Evolutionary conservation across 495 filamentous ascomycete genomes (phyloP).

Genomic region (Penicillium cinerascens): DNA sequence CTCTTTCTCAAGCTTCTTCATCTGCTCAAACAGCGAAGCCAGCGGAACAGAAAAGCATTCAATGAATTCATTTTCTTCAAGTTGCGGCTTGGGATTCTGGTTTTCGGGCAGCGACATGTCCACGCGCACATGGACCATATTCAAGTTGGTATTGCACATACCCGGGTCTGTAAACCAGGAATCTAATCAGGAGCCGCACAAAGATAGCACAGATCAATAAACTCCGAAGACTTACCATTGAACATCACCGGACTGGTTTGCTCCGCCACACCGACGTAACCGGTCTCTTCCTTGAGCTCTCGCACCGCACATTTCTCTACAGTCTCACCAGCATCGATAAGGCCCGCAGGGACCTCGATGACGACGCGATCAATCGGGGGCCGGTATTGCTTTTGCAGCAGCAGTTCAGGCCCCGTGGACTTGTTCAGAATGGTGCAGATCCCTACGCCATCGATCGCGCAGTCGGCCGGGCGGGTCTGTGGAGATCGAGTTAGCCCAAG

Average conservation of each 20-base stretch:
- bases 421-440: conserved; percentile 85
- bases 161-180: conserved; percentile 51
- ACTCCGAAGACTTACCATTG: conserved; percentile 16
- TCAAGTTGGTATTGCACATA: conserved; percentile 84
- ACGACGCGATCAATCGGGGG: conserved; percentile 75
- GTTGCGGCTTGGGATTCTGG: conserved; percentile 62
- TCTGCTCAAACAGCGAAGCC: conserved; percentile 61
- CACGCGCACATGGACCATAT: conserved; percentile 75
- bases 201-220: background rate
- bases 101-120: conserved; percentile 70
- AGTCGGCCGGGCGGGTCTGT: conserved; percentile 61
- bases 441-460: conserved; percentile 82
- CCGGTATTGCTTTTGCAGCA: conserved; percentile 86
- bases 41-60: conserved; percentile 74
- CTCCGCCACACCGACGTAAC: conserved; percentile 70
- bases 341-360: conserved; percentile 82
- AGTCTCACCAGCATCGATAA: conserved; percentile 79
- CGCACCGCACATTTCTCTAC: conserved; percentile 75
- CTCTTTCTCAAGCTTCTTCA: conserved; percentile 62
- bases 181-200: background rate
- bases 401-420: conserved; percentile 64
- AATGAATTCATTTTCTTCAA: conserved; percentile 89
- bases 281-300: conserved; percentile 94
- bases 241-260: conserved; percentile 31
- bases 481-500: conserved; percentile 1